Percentiles rank a stretch among this genome's conserved stretches.
Evolutionary conservation across 139 green algal species (phyloP).

Genomic region (Mesostigma viride): DNA sequence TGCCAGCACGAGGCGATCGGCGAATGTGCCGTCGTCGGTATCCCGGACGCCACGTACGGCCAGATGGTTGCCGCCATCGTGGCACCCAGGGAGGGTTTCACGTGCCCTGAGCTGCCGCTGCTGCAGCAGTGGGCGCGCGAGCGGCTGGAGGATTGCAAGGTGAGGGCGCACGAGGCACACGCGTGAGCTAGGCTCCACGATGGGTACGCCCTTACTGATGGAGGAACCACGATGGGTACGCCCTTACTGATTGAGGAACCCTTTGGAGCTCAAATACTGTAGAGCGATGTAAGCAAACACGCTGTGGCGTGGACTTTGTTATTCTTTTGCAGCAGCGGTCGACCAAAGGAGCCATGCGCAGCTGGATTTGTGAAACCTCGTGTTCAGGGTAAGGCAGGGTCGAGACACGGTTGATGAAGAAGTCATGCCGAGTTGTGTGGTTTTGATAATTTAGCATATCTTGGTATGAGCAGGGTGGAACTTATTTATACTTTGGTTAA

Average conservation of each 20-base stretch:
- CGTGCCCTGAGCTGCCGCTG: constrained; percentile 13
- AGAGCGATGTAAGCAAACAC: too few relatives aligned
- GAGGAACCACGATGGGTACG: background rate
- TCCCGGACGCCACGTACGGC: constrained; percentile 62
- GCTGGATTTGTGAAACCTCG: too few relatives aligned
- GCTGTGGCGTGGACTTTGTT: too few relatives aligned
- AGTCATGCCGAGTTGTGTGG: too few relatives aligned
- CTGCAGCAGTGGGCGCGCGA: constrained; percentile 31
- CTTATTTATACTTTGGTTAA: too few relatives aligned
- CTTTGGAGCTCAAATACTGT: background rate
- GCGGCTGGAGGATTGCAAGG: constrained; percentile 58
- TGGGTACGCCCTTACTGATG: background rate
- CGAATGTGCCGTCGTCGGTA: constrained; percentile 74
- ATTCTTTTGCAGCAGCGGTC: too few relatives aligned
- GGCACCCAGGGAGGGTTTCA: background rate
- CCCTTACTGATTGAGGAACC: background rate
- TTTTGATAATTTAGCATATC: too few relatives aligned
- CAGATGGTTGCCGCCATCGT: constrained; percentile 57
- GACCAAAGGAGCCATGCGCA: too few relatives aligned
- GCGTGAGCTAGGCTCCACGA: background rate
- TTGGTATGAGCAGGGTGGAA: too few relatives aligned
- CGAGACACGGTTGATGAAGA: too few relatives aligned
- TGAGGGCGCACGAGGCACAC: constrained; percentile 2
- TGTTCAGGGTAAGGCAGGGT: too few relatives aligned
- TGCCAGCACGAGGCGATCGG: constrained; percentile 43